Evolutionary conservation across 768 basidiomycete species (phyloP), one percentile per base, ranked within the genome.

Genomic region (Amanita phalloides): DNA sequence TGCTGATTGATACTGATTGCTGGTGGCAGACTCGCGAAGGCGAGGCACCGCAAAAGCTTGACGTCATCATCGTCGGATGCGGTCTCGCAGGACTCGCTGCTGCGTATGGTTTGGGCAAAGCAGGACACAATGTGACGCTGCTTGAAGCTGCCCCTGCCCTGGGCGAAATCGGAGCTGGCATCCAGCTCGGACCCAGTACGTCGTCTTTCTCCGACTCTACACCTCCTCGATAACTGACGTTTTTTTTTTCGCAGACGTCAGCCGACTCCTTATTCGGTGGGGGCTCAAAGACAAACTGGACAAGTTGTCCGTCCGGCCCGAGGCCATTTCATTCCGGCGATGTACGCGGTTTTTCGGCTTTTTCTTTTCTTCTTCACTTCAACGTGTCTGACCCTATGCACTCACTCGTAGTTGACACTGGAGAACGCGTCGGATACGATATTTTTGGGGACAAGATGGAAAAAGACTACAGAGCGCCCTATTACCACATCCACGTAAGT

Each of bases 151-250:
- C 76, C 2, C 43, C 56, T 0, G 49, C 56, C 3, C 62, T 75
- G 11, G 65, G 68, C 1, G 75, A 77, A 51, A 68, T 75, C 5
- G 76, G 78, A 2, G 77, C 77, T 3, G 77, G 77, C 9, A 78
- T 79, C 33, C 77, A 78, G 58, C 58, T 75, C 11, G 51, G 57
- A 3, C 65, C 66, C 13, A 64, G 58, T 58, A 48, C 11, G 54
- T 51, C 46, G n/a, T 56, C 25, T 64, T 67, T 17, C 76, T 77
- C 28, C 25, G n/a, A 4, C 23, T 9, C 7, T 2, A 42, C 6
- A 17, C 17, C 17, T n/a, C 17, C 17, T 17, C 17, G 17, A 33
- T 44, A 30, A 35, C 23, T 51, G 9, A 11, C 10, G 4, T 20
- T 8, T 13, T 6, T 30, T 30, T 17, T 17, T 25, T 44, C 4